Conservation (phyloP, 176 grass and related monocot genomes). For the Paspalum vaginatum region DNA sequence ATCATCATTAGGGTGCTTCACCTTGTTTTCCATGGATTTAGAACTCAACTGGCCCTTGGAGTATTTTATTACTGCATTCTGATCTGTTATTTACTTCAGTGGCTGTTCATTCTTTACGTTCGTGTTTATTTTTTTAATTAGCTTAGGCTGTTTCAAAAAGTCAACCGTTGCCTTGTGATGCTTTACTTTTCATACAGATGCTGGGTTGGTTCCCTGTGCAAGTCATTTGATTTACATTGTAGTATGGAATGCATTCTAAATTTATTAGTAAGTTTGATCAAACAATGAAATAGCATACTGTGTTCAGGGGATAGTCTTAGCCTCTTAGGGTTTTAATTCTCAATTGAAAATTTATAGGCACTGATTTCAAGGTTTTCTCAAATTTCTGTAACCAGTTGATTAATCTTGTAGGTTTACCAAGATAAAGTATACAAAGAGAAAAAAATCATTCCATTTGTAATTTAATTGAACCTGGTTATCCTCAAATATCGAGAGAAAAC, state of each 20-base stretch:
- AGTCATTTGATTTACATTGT: background rate
- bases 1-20: background rate
- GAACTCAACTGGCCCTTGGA: background rate
- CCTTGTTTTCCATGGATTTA: conserved; percentile 1
- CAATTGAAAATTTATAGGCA: background rate
- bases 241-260: conserved; percentile 3
- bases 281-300: background rate
- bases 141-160: conserved; percentile 2
- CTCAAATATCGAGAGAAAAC: background rate
- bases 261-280: background rate
- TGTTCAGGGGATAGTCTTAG: background rate
- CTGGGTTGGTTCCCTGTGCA: background rate
- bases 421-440: conserved; percentile 15
- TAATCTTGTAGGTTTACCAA: background rate
- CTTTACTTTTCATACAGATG: background rate
- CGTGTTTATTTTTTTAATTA: background rate
- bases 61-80: conserved; percentile 13
- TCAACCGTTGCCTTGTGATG: background rate
- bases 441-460: background rate
- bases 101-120: background rate
- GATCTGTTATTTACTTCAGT: conserved; percentile 1
- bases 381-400: background rate
- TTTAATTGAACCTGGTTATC: conserved; percentile 25
- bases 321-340: background rate
- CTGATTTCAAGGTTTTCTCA: conserved; percentile 2